A percentile compares a stretch with the other conserved stretches of the same genome.
Conservation (phyloP, 495 filamentous ascomycete species). For the Usnea hakonensis region DNA sequence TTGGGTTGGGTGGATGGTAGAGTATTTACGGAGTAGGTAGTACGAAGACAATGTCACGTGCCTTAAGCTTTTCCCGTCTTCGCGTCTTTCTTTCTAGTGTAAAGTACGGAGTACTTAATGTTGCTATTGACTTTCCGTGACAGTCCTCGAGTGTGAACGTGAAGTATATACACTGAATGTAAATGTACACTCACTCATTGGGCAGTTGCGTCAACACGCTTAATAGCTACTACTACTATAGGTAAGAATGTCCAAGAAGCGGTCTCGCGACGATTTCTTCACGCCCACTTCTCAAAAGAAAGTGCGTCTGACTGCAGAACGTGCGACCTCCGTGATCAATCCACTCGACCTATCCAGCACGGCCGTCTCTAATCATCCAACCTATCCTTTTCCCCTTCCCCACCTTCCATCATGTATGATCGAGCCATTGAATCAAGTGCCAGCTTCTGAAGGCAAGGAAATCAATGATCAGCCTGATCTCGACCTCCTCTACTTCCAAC, state of each 20-base stretch:
- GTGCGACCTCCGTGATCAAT: not conserved
- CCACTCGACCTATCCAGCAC: not conserved
- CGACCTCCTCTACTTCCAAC: slow-evolving; percentile 60
- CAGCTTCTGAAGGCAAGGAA: slow-evolving; percentile 30
- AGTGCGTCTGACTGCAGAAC: slow-evolving; percentile 6
- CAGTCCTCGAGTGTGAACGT: no score
- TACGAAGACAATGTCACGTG: no score
- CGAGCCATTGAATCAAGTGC: slow-evolving; percentile 30
- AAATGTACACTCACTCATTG: no score
- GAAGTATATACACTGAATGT: no score
- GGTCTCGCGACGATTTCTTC: slow-evolving; percentile 48
- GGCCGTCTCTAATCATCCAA: slow-evolving; percentile 38
- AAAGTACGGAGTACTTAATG: no score
- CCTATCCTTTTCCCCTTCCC: slow-evolving; percentile 57
- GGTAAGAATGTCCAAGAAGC: slow-evolving; percentile 32
- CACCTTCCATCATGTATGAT: slow-evolving; percentile 42
- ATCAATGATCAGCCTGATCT: slow-evolving; percentile 58
- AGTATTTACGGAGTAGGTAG: no score
- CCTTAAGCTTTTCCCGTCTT: not conserved
- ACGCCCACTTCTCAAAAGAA: slow-evolving; percentile 35
- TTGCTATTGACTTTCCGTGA: no score
- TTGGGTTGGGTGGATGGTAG: no score
- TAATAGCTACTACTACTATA: not conserved
- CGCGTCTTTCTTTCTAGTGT: no score
- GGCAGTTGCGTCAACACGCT: not conserved